Evolutionary conservation across 176 grass and related monocot genomes (phyloP).

Genomic region (Bolboschoenus planiculmis): DNA sequence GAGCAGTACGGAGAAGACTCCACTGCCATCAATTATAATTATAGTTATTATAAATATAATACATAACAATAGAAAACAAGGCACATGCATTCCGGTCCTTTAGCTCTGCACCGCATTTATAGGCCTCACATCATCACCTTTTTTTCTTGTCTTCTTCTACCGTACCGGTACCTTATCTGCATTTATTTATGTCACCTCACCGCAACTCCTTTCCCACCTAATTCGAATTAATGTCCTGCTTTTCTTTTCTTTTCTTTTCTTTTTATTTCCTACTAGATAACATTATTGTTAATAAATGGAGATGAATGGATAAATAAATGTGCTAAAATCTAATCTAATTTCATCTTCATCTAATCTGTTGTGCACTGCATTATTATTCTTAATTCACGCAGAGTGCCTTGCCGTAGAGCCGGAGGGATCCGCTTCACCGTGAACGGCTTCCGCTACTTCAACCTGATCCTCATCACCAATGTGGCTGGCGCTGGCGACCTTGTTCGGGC

Average conservation of each 20-base stretch:
- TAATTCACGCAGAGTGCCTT: constrained; percentile 35
- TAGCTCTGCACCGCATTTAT: neutral
- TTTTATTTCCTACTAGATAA: neutral
- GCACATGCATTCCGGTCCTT: constrained; percentile 15
- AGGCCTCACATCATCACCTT: neutral
- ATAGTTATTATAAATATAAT: too few species aligned
- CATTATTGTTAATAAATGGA: neutral
- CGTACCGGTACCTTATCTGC: neutral
- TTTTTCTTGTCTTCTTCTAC: neutral
- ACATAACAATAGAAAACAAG: too few species aligned
- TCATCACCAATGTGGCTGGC: constrained; percentile 49
- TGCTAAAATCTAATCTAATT: too few species aligned
- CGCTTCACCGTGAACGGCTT: constrained; percentile 48
- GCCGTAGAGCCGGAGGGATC: constrained; percentile 34
- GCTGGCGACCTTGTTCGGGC: constrained; percentile 40
- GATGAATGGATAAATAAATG: neutral
- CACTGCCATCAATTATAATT: too few species aligned
- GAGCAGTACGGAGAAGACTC: too few species aligned
- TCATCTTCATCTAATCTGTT: too few species aligned
- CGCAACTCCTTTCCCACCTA: neutral
- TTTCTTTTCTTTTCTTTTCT: neutral
- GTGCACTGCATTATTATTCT: neutral
- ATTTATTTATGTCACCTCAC: neutral
- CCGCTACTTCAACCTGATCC: constrained; percentile 55
- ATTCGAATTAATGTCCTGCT: neutral